Conservation (phyloP, 176 grass and related monocot genomes). For the Triticum urartu region DNA sequence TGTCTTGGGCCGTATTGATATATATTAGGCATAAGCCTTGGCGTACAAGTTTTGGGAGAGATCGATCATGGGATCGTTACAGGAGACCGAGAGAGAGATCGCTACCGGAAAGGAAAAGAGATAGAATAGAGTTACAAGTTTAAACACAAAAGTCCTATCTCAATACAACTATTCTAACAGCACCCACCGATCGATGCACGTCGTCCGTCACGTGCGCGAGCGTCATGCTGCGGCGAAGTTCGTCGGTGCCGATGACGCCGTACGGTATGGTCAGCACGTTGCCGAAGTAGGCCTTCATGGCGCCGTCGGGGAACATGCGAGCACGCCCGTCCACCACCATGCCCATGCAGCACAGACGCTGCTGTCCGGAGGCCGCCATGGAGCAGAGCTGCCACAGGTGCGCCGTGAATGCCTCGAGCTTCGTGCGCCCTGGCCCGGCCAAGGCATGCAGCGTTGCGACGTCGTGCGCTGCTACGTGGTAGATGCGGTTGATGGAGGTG, state of each 20-base stretch:
- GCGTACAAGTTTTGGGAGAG: too few species aligned
- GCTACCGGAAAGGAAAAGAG: too few species aligned
- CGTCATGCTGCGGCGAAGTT: conserved; percentile 3
- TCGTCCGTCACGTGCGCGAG: conserved; percentile 47
- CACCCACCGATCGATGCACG: conserved; percentile 27
- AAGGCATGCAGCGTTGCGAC: conserved; percentile 26
- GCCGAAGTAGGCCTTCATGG: conserved; percentile 63
- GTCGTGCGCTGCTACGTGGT: conserved; percentile 44
- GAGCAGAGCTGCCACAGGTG: conserved; percentile 62
- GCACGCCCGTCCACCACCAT: conserved; percentile 59
- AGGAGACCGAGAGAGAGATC: too few species aligned
- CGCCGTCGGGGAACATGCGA: conserved; percentile 23
- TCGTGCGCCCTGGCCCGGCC: conserved; percentile 39
- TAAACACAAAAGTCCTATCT: too few species aligned
- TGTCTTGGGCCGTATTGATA: too few species aligned
- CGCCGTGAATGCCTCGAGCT: conserved; percentile 64
- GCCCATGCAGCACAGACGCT: conserved; percentile 63
- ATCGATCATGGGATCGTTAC: too few species aligned
- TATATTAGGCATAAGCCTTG: too few species aligned
- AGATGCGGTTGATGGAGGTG: conserved; percentile 55
- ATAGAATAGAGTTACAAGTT: too few species aligned
- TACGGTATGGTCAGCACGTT: conserved; percentile 67
- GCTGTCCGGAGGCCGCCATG: not conserved
- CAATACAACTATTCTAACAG: not conserved
- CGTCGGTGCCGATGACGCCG: conserved; percentile 19